Evolutionary conservation across 2,329 filamentous ascomycete genomes (phyloP).

Genomic region (Chrysoporthe cubensis): DNA sequence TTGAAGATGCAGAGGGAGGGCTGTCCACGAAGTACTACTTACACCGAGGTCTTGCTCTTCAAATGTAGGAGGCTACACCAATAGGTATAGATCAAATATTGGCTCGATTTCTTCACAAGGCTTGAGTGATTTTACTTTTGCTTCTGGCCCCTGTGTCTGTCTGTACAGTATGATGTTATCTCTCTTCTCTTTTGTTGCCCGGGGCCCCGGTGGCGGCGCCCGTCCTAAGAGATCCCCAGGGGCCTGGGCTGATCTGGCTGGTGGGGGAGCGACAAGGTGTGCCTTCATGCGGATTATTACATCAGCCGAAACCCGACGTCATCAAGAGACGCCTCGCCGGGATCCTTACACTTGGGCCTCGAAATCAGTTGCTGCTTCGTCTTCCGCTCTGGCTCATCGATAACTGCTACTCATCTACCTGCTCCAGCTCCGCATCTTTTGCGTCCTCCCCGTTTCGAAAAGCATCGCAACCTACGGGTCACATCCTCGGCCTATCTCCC

Average conservation of each 20-base stretch:
- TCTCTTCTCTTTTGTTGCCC: neutral
- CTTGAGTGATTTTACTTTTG: too few species aligned
- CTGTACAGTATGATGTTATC: too few species aligned
- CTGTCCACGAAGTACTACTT: neutral
- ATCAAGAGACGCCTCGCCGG: neutral
- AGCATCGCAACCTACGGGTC: too few species aligned
- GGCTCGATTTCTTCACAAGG: too few species aligned
- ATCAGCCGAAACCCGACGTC: slow-evolving; percentile 12
- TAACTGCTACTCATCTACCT: too few species aligned
- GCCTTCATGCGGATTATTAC: slow-evolving; percentile 1
- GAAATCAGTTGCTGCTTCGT: neutral
- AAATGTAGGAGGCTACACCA: neutral
- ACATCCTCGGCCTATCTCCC: neutral
- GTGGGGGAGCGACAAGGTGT: neutral
- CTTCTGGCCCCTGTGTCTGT: too few species aligned
- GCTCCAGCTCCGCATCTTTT: neutral
- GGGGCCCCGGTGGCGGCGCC: too few species aligned
- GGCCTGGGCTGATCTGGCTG: too few species aligned
- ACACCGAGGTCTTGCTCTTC: neutral
- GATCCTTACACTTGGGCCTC: neutral
- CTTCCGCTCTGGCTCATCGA: too few species aligned
- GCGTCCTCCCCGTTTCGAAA: neutral
- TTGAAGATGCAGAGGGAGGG: neutral
- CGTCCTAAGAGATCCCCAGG: too few species aligned
- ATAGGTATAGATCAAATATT: too few species aligned